These are phyloP conservation scores for Fusarium musae DNA, from an alignment of 2,329 filamentous ascomycete genomes.

Conservation along the genomic window DNA sequence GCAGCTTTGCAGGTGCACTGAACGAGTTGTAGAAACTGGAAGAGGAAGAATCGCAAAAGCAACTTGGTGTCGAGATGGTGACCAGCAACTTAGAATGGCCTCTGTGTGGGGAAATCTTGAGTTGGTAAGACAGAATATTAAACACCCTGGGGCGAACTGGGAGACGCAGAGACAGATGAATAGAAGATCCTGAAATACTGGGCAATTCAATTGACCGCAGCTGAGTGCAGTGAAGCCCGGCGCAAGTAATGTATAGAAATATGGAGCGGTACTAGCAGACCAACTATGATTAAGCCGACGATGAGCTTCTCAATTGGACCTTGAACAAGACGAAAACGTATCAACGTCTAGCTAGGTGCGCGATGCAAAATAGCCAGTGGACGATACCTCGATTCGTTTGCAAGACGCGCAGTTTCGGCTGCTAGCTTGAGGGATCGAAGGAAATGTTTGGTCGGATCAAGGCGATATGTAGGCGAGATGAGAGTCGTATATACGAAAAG, in stretches of 20 bases:
- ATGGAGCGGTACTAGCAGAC: conserved; percentile 17
- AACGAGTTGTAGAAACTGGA: conserved; percentile 9
- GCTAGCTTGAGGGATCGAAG: conserved; percentile 18
- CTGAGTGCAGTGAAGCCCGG: conserved; percentile 13
- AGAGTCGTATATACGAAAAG: conserved; percentile 38
- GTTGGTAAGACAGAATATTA: conserved; percentile 22
- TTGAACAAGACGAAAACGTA: conserved; percentile 14
- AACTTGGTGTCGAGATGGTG: conserved; percentile 14
- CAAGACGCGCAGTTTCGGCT: conserved; percentile 4
- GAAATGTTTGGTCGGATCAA: conserved; percentile 26
- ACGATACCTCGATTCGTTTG: conserved; percentile 10
- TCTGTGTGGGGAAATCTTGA: conserved; percentile 18
- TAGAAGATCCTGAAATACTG: neutral
- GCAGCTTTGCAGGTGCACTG: conserved; percentile 26
- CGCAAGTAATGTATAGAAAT: conserved; percentile 12
- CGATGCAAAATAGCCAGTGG: conserved; percentile 20
- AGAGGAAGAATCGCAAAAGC: neutral
- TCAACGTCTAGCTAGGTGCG: conserved; percentile 10
- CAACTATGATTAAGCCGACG: conserved; percentile 11
- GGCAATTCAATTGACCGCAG: conserved; percentile 29
- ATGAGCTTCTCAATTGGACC: conserved; percentile 15
- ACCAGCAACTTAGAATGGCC: conserved; percentile 11
- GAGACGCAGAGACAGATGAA: conserved; percentile 3
- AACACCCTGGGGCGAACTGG: conserved; percentile 23
- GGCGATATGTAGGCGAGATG: conserved; percentile 23